Evolutionary conservation across 805 yeast species (phyloP), one percentile per base, ranked within the genome.

Genomic region (Nakazawaea sp.): DNA sequence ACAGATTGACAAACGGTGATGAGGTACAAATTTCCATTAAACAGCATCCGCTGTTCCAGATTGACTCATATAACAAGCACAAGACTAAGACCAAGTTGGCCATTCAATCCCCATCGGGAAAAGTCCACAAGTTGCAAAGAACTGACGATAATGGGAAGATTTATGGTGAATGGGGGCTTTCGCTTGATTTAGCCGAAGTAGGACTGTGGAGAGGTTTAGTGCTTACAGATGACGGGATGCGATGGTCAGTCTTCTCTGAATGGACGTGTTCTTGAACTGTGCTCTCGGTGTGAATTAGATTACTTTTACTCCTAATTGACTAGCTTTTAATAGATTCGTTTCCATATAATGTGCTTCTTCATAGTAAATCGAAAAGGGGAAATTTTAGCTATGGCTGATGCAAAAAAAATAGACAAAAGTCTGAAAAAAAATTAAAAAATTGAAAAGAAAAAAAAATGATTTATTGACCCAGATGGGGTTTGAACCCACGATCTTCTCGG

Each of bases 171-270:
- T 85, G 81, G 77, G 80, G 72, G 42, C 53, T 72, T n/a, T 64
- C 69, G 29, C 61, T 82, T 18, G 71, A 72, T 41, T 66, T 86
- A 40, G 71, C 69, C 43, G 96, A 89, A 52, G 55, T 61, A 1
- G 98, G 98, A 2, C 55, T 70, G 13, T 92, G 96, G 86, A 70
- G 89, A 40, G 90, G 87, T 2, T 69, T 89, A 32, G 86, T 86
- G 0, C 73, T 82, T 27, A 81, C 86, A 8, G 90, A 86, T 44
- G 73, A 78, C 28, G 85, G 84, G 4, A 69, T 70, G 38, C 79
- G 87, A 37, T 85, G 95, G 86, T 81, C 87, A 49, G 86, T 84
- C 3, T 87, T 85, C 59, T 88, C 95, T 11, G 96, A 88, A 57
- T 90, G 98, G 98, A 64, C 65, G 23, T 81, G 90, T 19, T 19